Percentiles rank a stretch among this genome's conserved stretches.
Conservation (phyloP, 441 rosid species). For the Populus tomentosa region DNA sequence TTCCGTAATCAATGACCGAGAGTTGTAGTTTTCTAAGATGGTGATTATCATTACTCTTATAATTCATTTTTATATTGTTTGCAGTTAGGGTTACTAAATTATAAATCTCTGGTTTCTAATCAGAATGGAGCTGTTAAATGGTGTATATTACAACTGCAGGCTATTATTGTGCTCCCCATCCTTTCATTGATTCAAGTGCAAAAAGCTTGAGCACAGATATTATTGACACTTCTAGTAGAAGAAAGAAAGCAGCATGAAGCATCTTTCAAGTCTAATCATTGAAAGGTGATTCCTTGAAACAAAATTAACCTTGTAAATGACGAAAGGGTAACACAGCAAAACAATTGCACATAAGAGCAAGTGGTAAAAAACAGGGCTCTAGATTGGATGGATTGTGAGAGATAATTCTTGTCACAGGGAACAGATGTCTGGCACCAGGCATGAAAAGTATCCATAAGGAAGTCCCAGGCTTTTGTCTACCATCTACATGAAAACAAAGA, state of each 20-base stretch:
- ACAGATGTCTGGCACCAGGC: constrained; percentile 21
- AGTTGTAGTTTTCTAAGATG: background rate
- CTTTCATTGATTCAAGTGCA: constrained; percentile 12
- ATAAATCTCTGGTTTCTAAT: background rate
- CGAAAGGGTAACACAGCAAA: background rate
- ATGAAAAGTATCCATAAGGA: constrained; percentile 13
- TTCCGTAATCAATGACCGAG: constrained; percentile 17
- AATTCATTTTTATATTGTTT: background rate
- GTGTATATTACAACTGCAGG: background rate
- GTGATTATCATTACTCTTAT: constrained; percentile 6
- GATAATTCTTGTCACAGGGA: constrained; percentile 6
- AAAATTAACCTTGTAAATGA: background rate
- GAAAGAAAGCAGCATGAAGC: constrained; percentile 14
- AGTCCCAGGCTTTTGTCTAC: background rate
- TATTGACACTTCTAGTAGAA: constrained; percentile 17
- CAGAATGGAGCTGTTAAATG: background rate
- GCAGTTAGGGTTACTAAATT: background rate
- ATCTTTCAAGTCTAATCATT: constrained; percentile 14
- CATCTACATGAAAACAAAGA: background rate
- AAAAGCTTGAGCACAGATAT: constrained; percentile 7
- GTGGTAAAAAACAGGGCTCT: background rate
- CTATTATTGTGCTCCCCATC: background rate
- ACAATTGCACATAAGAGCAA: background rate
- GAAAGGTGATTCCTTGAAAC: background rate
- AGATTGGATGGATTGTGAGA: background rate